Conservation (phyloP, 257 asterid genomes). For the Scutellaria galericulata region DNA sequence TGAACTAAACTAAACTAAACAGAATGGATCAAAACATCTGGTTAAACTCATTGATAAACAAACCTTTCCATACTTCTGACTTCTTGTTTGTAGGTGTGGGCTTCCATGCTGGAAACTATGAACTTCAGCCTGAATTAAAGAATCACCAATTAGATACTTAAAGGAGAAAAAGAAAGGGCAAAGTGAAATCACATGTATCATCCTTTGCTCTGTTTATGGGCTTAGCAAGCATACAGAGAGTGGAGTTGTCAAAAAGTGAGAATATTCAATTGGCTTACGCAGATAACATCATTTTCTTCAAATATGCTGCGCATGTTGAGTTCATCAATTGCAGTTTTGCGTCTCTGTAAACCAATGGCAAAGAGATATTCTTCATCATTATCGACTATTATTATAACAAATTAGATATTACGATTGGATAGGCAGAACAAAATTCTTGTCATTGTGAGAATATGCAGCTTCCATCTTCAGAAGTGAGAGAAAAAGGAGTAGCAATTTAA, state of each 20-base stretch:
- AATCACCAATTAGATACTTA: slow-evolving; percentile 17
- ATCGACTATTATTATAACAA: not conserved
- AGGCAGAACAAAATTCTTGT: slow-evolving; percentile 8
- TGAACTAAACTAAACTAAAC: not conserved
- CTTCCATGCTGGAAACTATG: slow-evolving; percentile 94
- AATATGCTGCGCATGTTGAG: slow-evolving; percentile 94
- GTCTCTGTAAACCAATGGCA: slow-evolving; percentile 62
- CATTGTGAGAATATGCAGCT: slow-evolving; percentile 8
- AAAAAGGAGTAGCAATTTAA: not conserved
- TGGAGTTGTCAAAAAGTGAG: slow-evolving; percentile 8
- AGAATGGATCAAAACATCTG: not conserved
- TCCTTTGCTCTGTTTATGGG: not conserved
- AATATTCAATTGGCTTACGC: slow-evolving; percentile 61
- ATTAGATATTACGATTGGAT: not conserved
- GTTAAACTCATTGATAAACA: slow-evolving; percentile 6
- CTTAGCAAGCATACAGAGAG: not conserved
- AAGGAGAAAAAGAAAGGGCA: not conserved
- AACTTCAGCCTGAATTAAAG: slow-evolving; percentile 76
- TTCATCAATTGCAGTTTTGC: slow-evolving; percentile 92
- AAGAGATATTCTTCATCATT: not conserved
- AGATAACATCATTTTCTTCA: slow-evolving; percentile 88
- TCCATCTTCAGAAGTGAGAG: not conserved
- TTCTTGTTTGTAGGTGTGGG: slow-evolving; percentile 88
- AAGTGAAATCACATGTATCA: not conserved
- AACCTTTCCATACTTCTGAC: slow-evolving; percentile 98